These are phyloP conservation scores for Crepidotus variabilis DNA, from an alignment of 768 basidiomycete genomes.

Conservation along the genomic window DNA sequence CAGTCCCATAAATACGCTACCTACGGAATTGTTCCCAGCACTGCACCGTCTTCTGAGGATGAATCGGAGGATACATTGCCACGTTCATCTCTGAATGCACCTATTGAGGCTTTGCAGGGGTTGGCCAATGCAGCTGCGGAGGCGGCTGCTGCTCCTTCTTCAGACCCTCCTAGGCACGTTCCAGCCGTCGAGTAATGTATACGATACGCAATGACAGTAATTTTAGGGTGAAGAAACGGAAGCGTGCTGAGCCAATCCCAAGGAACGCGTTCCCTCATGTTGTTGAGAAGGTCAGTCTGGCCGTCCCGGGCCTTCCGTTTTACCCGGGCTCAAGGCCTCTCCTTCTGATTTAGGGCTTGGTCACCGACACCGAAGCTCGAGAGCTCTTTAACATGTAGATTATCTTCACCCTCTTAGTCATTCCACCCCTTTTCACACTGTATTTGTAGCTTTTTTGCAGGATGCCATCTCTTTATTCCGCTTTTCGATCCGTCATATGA, in stretches of 20 bases:
- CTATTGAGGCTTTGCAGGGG: slow-evolving; percentile 92
- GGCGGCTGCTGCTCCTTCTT: slow-evolving; percentile 77
- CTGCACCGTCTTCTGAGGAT: slow-evolving; percentile 83
- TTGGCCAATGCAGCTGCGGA: slow-evolving; percentile 95
- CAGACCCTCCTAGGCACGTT: slow-evolving; percentile 55
- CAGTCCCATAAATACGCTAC: slow-evolving; percentile 89
- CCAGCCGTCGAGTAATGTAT: slow-evolving; percentile 9
- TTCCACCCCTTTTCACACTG: slow-evolving; percentile 30
- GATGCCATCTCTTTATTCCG: slow-evolving; percentile 95
- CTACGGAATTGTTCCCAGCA: slow-evolving; percentile 85
- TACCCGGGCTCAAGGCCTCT: slow-evolving; percentile 7
- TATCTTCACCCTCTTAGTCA: slow-evolving; percentile 25
- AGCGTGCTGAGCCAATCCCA: slow-evolving; percentile 77
- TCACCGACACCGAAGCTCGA: slow-evolving; percentile 80
- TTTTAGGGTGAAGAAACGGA: slow-evolving; percentile 76
- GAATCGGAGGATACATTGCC: slow-evolving; percentile 90
- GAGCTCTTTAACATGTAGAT: slow-evolving; percentile 88
- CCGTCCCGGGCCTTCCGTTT: slow-evolving; percentile 3
- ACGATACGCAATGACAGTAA: slow-evolving; percentile 7
- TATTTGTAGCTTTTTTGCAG: slow-evolving; percentile 82
- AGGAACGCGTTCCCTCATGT: slow-evolving; percentile 87
- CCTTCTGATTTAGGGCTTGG: slow-evolving; percentile 58
- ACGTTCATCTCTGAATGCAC: slow-evolving; percentile 80
- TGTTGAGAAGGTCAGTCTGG: slow-evolving; percentile 66
- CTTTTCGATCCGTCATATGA: slow-evolving; percentile 92